Evolutionary conservation across 116 monocot genomes (phyloP).

Genomic region (Zostera marina): DNA sequence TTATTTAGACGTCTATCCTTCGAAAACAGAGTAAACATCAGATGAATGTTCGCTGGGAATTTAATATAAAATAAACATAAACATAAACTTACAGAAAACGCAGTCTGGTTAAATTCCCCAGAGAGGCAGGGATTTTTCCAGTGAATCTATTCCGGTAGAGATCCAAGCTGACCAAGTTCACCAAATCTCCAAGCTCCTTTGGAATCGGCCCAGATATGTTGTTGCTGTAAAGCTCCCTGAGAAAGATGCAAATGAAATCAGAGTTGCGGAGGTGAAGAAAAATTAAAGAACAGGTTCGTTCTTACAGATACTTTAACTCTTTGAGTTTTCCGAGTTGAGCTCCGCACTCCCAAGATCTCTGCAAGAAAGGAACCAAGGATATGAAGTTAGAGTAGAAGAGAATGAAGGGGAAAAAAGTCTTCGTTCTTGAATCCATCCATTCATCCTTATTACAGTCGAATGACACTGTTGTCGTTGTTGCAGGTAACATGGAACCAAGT

Average conservation of each 20-base stretch:
- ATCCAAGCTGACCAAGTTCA: slow-evolving; percentile 57
- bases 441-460: slow-evolving; percentile 77
- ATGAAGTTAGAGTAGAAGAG: too few relatives aligned
- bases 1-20: slow-evolving; percentile 89
- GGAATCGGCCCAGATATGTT: slow-evolving; percentile 44
- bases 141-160: slow-evolving; percentile 35
- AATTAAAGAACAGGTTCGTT: too few relatives aligned
- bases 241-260: too few relatives aligned
- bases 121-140: slow-evolving; percentile 29
- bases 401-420: too few relatives aligned
- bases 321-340: too few relatives aligned
- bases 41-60: neutral
- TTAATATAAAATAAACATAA: too few relatives aligned
- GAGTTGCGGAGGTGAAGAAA: too few relatives aligned
- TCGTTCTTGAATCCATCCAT: too few relatives aligned
- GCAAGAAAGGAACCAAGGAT: too few relatives aligned
- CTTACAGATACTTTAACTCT: too few relatives aligned
- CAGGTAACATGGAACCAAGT: slow-evolving; percentile 97
- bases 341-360: too few relatives aligned
- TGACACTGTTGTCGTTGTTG: slow-evolving; percentile 53
- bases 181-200: slow-evolving; percentile 32
- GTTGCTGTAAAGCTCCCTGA: slow-evolving; percentile 59
- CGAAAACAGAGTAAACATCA: slow-evolving; percentile 8
- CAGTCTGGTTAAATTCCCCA: slow-evolving; percentile 38
- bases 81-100: slow-evolving; percentile 34